Base-by-base conservation (phyloP, 305 asterid genomes). In the Fraxinus sp. region DNA sequence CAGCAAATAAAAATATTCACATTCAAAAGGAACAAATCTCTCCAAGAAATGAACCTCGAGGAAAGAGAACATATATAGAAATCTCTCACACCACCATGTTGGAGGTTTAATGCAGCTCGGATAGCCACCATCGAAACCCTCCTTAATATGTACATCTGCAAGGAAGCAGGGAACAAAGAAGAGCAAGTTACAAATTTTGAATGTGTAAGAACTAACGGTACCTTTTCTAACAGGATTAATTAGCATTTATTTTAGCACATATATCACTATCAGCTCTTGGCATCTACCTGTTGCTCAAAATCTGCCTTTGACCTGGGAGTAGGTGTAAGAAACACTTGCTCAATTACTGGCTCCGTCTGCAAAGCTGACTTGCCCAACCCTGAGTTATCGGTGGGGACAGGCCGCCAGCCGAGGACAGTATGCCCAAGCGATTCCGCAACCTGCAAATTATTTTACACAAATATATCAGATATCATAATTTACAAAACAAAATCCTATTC, bases 341-440 rank as follows among this genome's bases (percentile, higher is more conserved):
- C 99, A 81, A 93, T 92, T 36, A n/a, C n/a, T n/a, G n/a, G n/a
- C n/a, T n/a, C n/a, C n/a, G n/a, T n/a, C n/a, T n/a, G n/a, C n/a
- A n/a, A n/a, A n/a, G 99, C 98, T 88, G 99, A 88, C 80, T 91
- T 88, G 22, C 99, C 99, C 91, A 97, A 78, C 79, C 97, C 97
- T 26, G 98, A 89, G 87, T 95, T 93, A 87, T 97, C 93, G 0
- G 97, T 97, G 76, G 97, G 98, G 79, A 97, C 95, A 28, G 86
- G 79, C 85, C 98, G 92, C 99, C 99, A 97, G 73, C 98, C 98
- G 78, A 97, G 97, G 72, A 97, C 98, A 2, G 93, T 89, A 84
- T 97, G 99, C 55, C 99, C 99, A 68, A 97, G 99, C 5, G 98
- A 95, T 88, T 97, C 98, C 77, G 99, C 99, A 70, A 97, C 98